A percentile compares a stretch with the other conserved stretches of the same genome.
Evolutionary conservation across 2,329 filamentous ascomycete genomes (phyloP).

Genomic region (Fusarium circinatum): DNA sequence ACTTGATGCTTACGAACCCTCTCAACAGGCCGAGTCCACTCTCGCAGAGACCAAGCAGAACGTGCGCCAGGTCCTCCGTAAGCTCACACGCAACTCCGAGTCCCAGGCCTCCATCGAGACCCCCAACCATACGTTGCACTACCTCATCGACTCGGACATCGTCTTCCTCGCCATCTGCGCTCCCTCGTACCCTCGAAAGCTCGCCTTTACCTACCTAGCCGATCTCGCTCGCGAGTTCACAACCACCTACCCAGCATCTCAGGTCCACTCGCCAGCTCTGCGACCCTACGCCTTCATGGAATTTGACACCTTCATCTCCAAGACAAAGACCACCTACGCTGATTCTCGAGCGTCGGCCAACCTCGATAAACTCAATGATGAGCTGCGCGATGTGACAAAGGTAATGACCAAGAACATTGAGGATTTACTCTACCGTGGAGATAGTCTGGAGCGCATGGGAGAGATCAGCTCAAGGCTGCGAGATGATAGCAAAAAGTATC

Average conservation of each 20-base stretch:
- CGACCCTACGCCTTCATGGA: constrained; percentile 97
- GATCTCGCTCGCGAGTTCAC: constrained; percentile 93
- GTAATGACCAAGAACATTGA: constrained; percentile 99
- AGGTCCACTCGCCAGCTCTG: constrained; percentile 78
- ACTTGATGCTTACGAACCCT: background rate
- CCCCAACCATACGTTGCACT: constrained; percentile 85
- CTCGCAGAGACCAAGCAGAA: constrained; percentile 90
- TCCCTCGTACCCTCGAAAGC: constrained; percentile 93
- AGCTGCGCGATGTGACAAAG: constrained; percentile 96
- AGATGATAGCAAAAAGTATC: constrained; percentile 95
- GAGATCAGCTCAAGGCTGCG: constrained; percentile 87
- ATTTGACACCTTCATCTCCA: constrained; percentile 96
- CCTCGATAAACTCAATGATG: constrained; percentile 94
- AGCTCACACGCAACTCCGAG: constrained; percentile 88
- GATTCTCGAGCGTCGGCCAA: constrained; percentile 92
- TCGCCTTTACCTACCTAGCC: constrained; percentile 97
- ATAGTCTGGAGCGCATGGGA: constrained; percentile 95
- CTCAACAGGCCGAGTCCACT: constrained; percentile 69
- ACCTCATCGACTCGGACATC: constrained; percentile 83
- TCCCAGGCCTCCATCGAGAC: constrained; percentile 93
- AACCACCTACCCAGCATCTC: constrained; percentile 78
- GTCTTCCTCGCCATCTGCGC: constrained; percentile 96
- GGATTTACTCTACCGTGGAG: constrained; percentile 92
- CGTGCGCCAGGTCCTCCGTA: constrained; percentile 88
- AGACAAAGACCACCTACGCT: constrained; percentile 93